Evolutionary conservation across 2,329 filamentous ascomycete species (phyloP).

Genomic region (Acephala macrosclerotiorum): DNA sequence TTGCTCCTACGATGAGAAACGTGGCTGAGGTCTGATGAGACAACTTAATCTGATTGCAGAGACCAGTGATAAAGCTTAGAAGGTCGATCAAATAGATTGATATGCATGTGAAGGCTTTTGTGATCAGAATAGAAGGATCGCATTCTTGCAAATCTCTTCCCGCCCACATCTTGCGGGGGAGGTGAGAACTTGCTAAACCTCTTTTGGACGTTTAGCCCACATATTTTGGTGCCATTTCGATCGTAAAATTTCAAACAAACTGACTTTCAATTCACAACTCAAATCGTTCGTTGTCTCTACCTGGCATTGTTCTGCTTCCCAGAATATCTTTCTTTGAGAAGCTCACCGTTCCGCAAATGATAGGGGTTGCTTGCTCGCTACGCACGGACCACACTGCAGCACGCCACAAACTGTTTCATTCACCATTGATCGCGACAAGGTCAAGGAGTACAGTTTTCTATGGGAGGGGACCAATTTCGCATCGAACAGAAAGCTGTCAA

Average conservation of each 20-base stretch:
- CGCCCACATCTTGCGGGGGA: neutral
- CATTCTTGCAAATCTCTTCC: neutral
- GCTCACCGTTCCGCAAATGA: neutral
- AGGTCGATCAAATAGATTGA: neutral
- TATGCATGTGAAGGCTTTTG: neutral
- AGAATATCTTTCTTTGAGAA: neutral
- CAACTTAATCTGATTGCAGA: neutral
- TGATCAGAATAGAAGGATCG: neutral
- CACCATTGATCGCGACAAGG: neutral
- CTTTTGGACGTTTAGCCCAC: neutral
- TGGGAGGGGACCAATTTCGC: neutral
- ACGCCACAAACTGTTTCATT: neutral
- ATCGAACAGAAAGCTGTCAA: neutral
- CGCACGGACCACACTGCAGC: neutral
- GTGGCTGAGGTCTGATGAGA: neutral
- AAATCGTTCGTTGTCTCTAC: neutral
- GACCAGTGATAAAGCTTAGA: neutral
- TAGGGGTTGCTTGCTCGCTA: constrained; percentile 5
- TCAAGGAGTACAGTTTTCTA: neutral
- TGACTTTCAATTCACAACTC: neutral
- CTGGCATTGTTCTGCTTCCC: neutral
- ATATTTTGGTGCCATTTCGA: neutral
- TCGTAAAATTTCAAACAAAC: neutral
- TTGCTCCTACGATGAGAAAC: neutral
- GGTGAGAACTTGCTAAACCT: neutral